Base-by-base conservation (phyloP, 176 grass and related monocot genomes). In the Panicum miliaceum region DNA sequence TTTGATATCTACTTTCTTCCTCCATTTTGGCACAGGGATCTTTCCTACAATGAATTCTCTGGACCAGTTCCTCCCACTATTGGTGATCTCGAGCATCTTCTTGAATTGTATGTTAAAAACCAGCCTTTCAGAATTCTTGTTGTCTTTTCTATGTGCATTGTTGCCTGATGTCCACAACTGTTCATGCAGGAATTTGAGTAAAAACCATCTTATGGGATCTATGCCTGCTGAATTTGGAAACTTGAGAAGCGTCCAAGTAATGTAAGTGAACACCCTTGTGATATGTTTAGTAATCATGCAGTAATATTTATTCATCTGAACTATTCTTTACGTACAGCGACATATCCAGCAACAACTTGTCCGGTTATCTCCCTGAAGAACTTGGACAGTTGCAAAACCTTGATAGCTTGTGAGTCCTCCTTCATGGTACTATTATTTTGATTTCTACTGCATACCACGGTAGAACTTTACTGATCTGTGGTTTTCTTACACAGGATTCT, bases 61-160 rank as follows among this genome's bases (percentile, higher is more conserved):
- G 96, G 96, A 40, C 78, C 88, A 79, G 72, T 99, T 91, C 91
- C 96, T 78, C 81, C 90, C 73, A 89, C 96, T 8, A 88, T 96
- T 83, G 96, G 96, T 68, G 87, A 94, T 87, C 96, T 99, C 77
- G 96, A 99, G 88, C 96, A 99, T 77, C 96, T 99, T 86, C 96
- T 99, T 77, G 84, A 89, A 72, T 57, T 99, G 96, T 99, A 89
- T 90, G 92, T 71, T 75, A 25, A 29, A 2, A 43, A 81, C 66
- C 32, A 85, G 3, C 35, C 47, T 89, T 19, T 64, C 76, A 46
- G 53, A 63, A 27, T 69, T 51, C 57, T 10, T 77, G 12, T 38
- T 27, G 64, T 48, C 60, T 79, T 75, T 54, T n/a, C 23, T 64
- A 27, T 77, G 25, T 48, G 18, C 19, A 65, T 70, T 82, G 19